These are phyloP conservation scores for Aspergillus hiratsukae DNA, from an alignment of 2,329 filamentous ascomycete species.

Conservation along the genomic window DNA sequence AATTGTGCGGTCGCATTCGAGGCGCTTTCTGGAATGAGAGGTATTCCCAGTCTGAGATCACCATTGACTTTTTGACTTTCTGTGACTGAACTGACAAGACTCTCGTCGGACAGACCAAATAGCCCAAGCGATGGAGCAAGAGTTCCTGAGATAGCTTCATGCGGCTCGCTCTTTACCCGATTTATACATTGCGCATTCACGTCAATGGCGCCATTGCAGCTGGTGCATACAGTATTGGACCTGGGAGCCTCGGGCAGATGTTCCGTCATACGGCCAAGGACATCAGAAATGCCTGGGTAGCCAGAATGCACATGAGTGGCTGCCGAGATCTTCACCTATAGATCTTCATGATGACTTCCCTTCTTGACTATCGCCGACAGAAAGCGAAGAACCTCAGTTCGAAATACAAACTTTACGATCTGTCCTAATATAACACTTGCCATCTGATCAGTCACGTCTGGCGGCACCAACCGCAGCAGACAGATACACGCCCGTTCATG, in stretches of 20 bases:
- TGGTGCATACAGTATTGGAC: neutral
- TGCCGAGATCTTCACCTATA: neutral
- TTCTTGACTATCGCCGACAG: too few relatives aligned
- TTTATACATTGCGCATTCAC: neutral
- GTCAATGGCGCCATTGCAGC: neutral
- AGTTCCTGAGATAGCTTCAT: neutral
- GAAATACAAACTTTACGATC: neutral
- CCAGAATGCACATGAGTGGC: too few relatives aligned
- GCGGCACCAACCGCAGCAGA: neutral
- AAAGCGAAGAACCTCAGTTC: neutral
- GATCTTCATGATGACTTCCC: too few relatives aligned
- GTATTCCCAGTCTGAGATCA: conserved; percentile 1
- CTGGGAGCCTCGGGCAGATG: neutral
- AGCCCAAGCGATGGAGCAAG: conserved; percentile 1
- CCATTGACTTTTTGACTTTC: neutral
- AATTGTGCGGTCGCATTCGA: conserved; percentile 22
- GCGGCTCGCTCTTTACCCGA: too few relatives aligned
- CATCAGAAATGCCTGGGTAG: too few relatives aligned
- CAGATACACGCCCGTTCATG: neutral
- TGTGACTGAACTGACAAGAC: neutral
- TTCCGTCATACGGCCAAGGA: too few relatives aligned
- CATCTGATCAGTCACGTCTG: neutral
- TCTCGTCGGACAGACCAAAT: neutral
- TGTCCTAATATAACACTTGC: neutral
- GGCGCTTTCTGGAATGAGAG: conserved; percentile 18